Evolutionary conservation across 2,329 filamentous ascomycete genomes (phyloP).

Genomic region (Pestalotiopsis sp.): DNA sequence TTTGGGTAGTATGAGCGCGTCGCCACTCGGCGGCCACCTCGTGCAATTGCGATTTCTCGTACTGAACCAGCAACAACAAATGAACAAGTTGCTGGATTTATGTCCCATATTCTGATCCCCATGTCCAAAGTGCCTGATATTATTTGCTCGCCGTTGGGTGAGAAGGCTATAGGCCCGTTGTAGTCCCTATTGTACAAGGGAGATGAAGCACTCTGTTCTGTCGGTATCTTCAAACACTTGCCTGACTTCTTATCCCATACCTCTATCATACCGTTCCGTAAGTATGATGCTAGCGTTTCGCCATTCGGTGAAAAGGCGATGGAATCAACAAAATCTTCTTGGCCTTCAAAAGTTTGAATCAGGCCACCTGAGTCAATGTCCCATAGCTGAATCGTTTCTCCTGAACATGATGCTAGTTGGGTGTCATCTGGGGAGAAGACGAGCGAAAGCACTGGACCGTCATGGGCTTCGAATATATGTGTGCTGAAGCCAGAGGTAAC

Average conservation of each 20-base stretch:
- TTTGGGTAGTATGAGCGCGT: no score
- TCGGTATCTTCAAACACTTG: not conserved
- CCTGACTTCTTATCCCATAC: not conserved
- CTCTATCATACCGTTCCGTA: not conserved
- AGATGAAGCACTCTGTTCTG: no score
- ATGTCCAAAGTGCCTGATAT: no score
- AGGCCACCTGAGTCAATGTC: not conserved
- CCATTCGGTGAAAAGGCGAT: not conserved
- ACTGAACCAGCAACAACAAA: no score
- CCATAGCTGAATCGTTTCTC: not conserved
- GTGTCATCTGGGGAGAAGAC: not conserved
- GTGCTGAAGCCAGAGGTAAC: not conserved
- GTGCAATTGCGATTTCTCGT: no score
- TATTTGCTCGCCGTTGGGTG: no score
- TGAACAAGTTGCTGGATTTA: no score
- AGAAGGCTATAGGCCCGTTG: no score
- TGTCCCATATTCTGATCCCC: no score
- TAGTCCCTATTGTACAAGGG: no score
- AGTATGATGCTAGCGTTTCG: not conserved
- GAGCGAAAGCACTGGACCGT: not conserved
- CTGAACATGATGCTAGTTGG: not conserved
- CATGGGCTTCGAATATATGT: not conserved
- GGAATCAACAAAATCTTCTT: not conserved
- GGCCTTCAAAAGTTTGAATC: not conserved
- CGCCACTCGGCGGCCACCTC: no score